Evolutionary conservation across 768 basidiomycete genomes (phyloP).

Genomic region (Russula ochroleuca): DNA sequence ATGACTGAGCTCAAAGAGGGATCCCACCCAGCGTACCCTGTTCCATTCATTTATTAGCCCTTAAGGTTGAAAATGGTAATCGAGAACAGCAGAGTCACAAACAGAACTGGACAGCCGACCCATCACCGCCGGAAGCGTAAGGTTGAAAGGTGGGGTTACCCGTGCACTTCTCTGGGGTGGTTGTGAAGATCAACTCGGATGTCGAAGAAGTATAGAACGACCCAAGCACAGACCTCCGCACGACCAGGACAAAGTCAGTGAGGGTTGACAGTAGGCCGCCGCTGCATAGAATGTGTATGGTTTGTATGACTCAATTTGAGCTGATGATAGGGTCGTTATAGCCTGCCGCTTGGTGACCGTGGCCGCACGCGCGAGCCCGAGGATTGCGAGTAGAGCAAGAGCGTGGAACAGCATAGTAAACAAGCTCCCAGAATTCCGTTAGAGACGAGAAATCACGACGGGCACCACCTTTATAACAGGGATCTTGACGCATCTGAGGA

Average conservation of each 20-base stretch:
- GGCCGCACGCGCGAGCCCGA: neutral
- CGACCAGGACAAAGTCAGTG: conserved; percentile 45
- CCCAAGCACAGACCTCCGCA: conserved; percentile 42
- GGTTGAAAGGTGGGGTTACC: conserved; percentile 46
- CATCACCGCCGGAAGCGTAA: conserved; percentile 38
- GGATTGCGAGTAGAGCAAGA: neutral
- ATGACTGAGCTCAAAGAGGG: conserved; percentile 47
- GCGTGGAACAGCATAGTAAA: neutral
- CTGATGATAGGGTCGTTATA: neutral
- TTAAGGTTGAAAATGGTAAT: conserved; percentile 32
- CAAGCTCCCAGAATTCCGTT: neutral
- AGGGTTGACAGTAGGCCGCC: conserved; percentile 46
- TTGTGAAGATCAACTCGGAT: neutral
- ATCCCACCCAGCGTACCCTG: conserved; percentile 53
- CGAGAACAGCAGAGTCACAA: neutral
- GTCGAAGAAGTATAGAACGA: too few relatives aligned
- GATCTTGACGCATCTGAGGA: neutral
- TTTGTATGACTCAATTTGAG: conserved; percentile 42
- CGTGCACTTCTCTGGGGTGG: conserved; percentile 40
- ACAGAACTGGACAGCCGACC: conserved; percentile 12
- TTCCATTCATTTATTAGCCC: conserved; percentile 39
- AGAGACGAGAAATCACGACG: too few relatives aligned
- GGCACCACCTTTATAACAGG: neutral
- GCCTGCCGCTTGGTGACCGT: neutral
- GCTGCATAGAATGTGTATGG: conserved; percentile 51